phyloP scores from a whole-genome alignment of 2,329 filamentous ascomycete genomes.

The Lachnellula occidentalis region DNA sequence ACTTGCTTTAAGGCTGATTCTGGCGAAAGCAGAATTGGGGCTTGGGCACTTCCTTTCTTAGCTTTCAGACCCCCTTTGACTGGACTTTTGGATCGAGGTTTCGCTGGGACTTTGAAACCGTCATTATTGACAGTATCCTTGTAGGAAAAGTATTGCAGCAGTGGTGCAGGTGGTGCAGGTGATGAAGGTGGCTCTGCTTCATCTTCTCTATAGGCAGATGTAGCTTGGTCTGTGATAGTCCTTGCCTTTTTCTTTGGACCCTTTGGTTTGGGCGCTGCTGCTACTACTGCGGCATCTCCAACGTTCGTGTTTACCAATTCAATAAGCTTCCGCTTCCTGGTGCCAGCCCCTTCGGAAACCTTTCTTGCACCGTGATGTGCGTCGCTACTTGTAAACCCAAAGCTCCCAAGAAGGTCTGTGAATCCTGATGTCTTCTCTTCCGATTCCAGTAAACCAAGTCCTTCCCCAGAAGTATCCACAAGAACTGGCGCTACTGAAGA shows the following conservation, averaged over 20 bases:
- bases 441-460: neutral
- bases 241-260: constrained; percentile 62
- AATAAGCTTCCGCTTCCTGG: constrained; percentile 53
- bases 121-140: constrained; percentile 10
- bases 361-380: constrained; percentile 9
- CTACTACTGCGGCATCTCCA: constrained; percentile 20
- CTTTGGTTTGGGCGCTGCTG: constrained; percentile 43
- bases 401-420: constrained; percentile 35
- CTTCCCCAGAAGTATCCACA: neutral
- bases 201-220: constrained; percentile 56
- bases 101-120: constrained; percentile 22
- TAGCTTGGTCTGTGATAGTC: constrained; percentile 75
- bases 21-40: constrained; percentile 59
- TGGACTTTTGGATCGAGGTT: constrained; percentile 21
- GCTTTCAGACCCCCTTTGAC: constrained; percentile 32
- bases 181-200: constrained; percentile 28
- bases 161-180: constrained; percentile 33
- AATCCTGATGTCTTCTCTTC: constrained; percentile 28
- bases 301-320: constrained; percentile 41
- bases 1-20: constrained; percentile 60
- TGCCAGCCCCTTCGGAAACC: constrained; percentile 6
- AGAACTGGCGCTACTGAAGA: constrained; percentile 7
- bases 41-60: constrained; percentile 33
- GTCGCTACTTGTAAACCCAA: constrained; percentile 33
- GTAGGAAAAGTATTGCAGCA: constrained; percentile 41